Conservation (phyloP, 352 stramenopile genomes). For the Aphanomyces cochlioides region DNA sequence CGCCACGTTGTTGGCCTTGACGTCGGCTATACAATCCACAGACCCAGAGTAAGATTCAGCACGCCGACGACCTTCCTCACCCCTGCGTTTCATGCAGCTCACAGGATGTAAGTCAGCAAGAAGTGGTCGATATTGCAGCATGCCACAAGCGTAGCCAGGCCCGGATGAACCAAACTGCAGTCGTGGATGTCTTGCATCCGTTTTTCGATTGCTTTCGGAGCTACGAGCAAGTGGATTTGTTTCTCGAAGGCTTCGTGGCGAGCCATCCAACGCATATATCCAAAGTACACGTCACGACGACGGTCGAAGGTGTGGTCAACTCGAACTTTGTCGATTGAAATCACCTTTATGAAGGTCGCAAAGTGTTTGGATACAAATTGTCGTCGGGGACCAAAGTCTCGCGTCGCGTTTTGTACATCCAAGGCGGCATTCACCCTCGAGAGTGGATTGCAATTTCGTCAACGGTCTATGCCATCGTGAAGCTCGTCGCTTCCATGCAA, state of each 20-base stretch:
- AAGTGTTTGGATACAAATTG: constrained; percentile 60
- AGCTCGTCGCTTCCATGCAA: constrained; percentile 32
- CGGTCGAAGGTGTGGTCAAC: not conserved
- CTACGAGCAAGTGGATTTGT: not conserved
- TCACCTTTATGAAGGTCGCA: not conserved
- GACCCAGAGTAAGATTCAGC: no score
- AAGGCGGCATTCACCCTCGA: constrained; percentile 54
- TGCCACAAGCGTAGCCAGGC: no score
- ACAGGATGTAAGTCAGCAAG: no score
- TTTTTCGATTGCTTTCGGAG: not conserved
- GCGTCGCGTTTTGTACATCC: constrained; percentile 44
- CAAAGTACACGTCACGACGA: not conserved
- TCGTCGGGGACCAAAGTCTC: no score
- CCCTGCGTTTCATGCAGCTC: no score
- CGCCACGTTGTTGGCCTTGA: no score
- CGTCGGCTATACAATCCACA: no score
- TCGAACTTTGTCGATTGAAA: not conserved
- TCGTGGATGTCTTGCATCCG: not conserved
- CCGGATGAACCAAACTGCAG: no score
- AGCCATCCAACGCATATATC: not conserved
- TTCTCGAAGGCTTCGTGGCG: not conserved
- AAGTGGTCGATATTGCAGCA: no score
- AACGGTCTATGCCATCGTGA: constrained; percentile 35
- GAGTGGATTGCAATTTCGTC: constrained; percentile 37
- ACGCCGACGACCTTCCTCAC: no score